Percentiles rank a stretch among this genome's conserved stretches.
phyloP scores from a whole-genome alignment of 495 filamentous ascomycete genomes.

The Aspergillus nidulans region DNA sequence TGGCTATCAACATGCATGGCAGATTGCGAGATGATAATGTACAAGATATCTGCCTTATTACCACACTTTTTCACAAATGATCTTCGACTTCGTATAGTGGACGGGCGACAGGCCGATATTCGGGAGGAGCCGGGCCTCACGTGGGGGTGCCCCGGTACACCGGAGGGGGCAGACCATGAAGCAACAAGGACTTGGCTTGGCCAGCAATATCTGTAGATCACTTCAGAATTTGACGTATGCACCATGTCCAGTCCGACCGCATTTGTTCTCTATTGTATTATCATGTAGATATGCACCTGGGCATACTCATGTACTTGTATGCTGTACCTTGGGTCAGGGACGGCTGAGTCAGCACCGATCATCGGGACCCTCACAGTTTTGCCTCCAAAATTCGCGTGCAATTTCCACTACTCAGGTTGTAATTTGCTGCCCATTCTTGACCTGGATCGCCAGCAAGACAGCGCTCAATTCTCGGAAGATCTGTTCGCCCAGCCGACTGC shows the following conservation, averaged over 20 bases:
- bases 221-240: neutral
- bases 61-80: neutral
- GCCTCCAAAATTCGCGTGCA: constrained; percentile 3
- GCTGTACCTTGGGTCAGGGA: neutral
- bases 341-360: constrained; percentile 8
- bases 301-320: too few species aligned
- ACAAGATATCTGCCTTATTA: neutral
- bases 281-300: too few species aligned
- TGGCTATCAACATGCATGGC: too few species aligned
- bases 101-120: constrained; percentile 2
- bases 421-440: constrained; percentile 3
- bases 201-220: neutral
- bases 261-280: neutral
- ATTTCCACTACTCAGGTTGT: neutral
- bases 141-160: constrained; percentile 5
- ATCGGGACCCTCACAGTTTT: neutral
- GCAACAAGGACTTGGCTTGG: neutral
- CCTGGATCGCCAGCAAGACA: constrained; percentile 8
- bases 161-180: neutral
- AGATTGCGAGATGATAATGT: neutral
- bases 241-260: neutral
- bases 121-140: constrained; percentile 11
- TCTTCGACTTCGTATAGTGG: neutral
- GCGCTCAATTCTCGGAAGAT: neutral
- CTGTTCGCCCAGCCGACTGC: constrained; percentile 2